Evolutionary conservation across 2,329 filamentous ascomycete species (phyloP).

Genomic region (Cephalotrichum gorgonifer): DNA sequence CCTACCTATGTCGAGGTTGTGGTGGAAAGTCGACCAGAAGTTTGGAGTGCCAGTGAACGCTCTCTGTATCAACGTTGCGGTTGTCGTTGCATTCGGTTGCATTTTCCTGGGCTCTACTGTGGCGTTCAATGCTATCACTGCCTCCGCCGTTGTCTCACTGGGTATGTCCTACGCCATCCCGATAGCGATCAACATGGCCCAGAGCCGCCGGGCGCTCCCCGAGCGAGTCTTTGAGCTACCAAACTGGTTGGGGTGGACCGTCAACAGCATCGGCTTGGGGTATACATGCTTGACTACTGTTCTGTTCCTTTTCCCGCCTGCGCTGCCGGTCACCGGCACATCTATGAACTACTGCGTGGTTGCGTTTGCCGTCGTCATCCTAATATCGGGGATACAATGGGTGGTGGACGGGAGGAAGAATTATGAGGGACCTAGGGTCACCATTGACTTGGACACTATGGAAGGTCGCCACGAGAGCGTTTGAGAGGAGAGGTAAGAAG

Average conservation of each 20-base stretch:
- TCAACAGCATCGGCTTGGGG: conserved; percentile 37
- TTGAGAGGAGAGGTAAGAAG: no score
- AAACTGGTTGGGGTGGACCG: neutral
- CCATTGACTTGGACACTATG: no score
- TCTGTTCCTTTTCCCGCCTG: conserved; percentile 65
- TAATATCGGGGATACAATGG: conserved; percentile 33
- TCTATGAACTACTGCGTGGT: conserved; percentile 57
- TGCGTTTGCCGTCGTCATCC: conserved; percentile 34
- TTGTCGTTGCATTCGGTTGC: neutral
- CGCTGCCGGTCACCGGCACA: conserved; percentile 48
- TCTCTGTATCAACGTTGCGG: neutral
- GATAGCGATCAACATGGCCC: neutral
- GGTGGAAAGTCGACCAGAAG: neutral
- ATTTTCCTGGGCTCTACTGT: neutral
- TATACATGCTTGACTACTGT: conserved; percentile 64
- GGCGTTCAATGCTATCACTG: neutral
- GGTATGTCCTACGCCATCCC: neutral
- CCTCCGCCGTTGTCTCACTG: neutral
- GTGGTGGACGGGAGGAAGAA: conserved; percentile 37
- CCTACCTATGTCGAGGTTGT: neutral
- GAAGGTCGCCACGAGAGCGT: no score
- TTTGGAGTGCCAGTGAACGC: neutral
- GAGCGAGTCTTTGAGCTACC: neutral
- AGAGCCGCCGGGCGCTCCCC: neutral
- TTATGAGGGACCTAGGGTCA: conserved; percentile 22